Percentiles rank a stretch among this genome's conserved stretches.
phyloP scores from a whole-genome alignment of 495 filamentous ascomycete genomes.

The Aspergillus nanangensis region DNA sequence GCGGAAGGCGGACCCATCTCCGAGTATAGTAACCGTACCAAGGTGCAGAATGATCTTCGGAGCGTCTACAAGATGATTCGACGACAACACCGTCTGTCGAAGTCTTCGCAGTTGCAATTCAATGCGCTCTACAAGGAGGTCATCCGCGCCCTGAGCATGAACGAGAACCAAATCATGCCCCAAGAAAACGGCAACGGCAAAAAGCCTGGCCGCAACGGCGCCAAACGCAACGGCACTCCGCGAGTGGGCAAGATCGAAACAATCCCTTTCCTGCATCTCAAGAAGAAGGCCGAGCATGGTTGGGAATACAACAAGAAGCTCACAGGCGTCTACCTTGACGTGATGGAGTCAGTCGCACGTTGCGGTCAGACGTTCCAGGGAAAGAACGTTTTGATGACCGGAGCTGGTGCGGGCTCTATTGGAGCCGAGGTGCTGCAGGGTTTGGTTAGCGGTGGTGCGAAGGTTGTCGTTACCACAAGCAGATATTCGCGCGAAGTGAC shows the following conservation, averaged over 20 bases:
- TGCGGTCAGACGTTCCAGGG: constrained; percentile 85
- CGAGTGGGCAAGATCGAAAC: constrained; percentile 91
- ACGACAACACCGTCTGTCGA: constrained; percentile 93
- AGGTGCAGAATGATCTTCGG: constrained; percentile 92
- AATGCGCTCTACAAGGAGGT: constrained; percentile 91
- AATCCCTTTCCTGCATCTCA: constrained; percentile 95
- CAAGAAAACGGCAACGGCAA: constrained; percentile 68
- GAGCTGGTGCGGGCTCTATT: constrained; percentile 95
- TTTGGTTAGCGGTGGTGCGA: constrained; percentile 91
- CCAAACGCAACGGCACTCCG: constrained; percentile 46
- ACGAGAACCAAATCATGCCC: constrained; percentile 92
- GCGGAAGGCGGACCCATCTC: constrained; percentile 96
- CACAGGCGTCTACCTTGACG: constrained; percentile 86
- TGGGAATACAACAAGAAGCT: constrained; percentile 99
- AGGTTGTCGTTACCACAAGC: constrained; percentile 93
- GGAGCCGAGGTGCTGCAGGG: constrained; percentile 98
- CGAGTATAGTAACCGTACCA: constrained; percentile 96
- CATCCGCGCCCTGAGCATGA: constrained; percentile 89
- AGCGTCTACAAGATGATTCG: constrained; percentile 96
- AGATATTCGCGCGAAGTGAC: constrained; percentile 96
- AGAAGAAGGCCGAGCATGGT: constrained; percentile 87
- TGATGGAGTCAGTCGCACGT: constrained; percentile 81
- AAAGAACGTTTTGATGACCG: constrained; percentile 97
- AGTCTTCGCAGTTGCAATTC: constrained; percentile 91
- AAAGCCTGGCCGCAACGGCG: constrained; percentile 58